Base-by-base conservation (phyloP, 1,284 basidiomycete species). In the Mycena citricolor region DNA sequence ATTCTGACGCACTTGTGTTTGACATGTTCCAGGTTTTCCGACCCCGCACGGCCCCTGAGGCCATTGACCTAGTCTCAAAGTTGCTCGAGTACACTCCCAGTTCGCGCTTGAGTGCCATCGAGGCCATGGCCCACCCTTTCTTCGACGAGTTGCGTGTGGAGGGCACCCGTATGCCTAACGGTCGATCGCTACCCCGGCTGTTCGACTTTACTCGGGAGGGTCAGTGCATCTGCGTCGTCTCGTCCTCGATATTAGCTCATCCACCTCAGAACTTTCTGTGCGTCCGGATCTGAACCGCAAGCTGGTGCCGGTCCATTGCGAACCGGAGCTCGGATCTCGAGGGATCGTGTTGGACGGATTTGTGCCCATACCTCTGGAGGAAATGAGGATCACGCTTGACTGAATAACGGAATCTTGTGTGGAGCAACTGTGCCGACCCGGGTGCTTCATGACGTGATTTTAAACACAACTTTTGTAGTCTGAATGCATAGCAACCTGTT, bases 131-230 rank as follows among this genome's bases (percentile, higher is more conserved):
- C 42, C 94, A 98, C 65, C 87, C 92, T 16, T 95, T 99, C 84
- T 99, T 99, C 65, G 94, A 99, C 65, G 95, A 99, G 68, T 69
- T 99, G 58, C 83, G 92, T 54, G 78, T 76, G 37, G 89, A 94
- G 61, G 93, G 92, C 1, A 85, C 90, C 31, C 84, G 85, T 65
- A 90, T 99, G 88, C 94, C 94, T 11, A 97, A 95, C 61, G 95
- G 95, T 52, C 94, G 94, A 67, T 91, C 94, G 36, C 89, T 97
- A 70, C 95, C 95, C 2, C 79, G 80, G 42, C 73, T 99, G 53
- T 99, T 99, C 70, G 83, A 99, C 74, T 98, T 97, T 66, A 95
- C 94, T 51, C 84, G 88, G 56, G 94, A 98, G 73, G 91, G 92
- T 92, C 57, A 69, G 87, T 33, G 13, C 17, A 30, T 36, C 25